Evolutionary conservation across 306 rosid genomes (phyloP), one percentile per base, ranked within the genome.

Genomic region (Cucurbita pepo): DNA sequence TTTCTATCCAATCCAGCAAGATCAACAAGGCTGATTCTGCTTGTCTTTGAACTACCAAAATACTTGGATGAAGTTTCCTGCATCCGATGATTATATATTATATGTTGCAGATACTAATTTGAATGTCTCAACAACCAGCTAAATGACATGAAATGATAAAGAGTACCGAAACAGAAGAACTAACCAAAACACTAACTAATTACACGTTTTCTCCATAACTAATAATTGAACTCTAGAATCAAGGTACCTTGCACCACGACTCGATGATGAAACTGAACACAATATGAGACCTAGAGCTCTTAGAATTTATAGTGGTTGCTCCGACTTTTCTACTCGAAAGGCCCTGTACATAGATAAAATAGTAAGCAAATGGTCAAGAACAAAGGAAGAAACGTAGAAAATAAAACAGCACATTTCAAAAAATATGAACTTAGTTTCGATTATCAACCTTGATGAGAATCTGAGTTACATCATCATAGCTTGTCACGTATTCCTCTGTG

Each of bases 311-410:
- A 79, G 91, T 84, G 62, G 96, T 87, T 55, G 97, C 88, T 81
- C 97, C 97, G 60, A 89, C 97, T 86, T 91, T 94, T 86, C 95
- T 89, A 78, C 92, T 91, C 40, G 99, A 94, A 70, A 94, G 97
- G 41, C 99, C 99, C 99, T 94, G 88, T 57, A 72, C 21, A 36
- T 15, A 44, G 55, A 76, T 48, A 76, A 36, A 21, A 30, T 30
- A 15, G 34, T 64, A 70, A 69, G 69, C 43, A 40, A 67, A 69
- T n/a, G 30, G 44, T 50, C 6, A 16, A 5, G 30, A 48, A 69
- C 41, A 67, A 67, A 22, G 10, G 52, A 64, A 64, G 8, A 19
- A 21, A 10, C 7, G 5, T 58, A 56, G 50, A 10, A 19, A 40
- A 22, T 15, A 60, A 71, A 51, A 18, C 48, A 8, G 18, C 30